Evolutionary conservation across 768 basidiomycete species (phyloP), one percentile per base, ranked within the genome.

Genomic region (Russula earlei): DNA sequence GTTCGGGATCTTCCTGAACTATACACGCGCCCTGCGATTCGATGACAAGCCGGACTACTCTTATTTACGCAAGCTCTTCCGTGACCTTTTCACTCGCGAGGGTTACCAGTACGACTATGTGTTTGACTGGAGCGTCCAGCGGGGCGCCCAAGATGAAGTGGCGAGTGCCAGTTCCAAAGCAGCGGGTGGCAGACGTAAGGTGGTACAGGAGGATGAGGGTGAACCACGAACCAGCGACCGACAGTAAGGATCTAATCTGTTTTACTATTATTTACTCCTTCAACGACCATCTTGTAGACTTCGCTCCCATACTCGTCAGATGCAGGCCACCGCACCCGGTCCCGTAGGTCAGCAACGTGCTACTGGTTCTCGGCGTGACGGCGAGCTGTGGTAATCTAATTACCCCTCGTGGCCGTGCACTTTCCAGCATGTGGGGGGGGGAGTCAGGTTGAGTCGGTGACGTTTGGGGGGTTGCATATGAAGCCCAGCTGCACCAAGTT

Each of bases 1-100:
- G 75, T 96, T 98, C 62, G 95, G 93, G 40, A 96, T 98, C 65
- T 98, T 97, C 81, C 76, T 99, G 67, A 99, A 98, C 77, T 99
- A 97, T 75, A 95, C 94, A 59, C 91, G 96, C 54, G 94, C 95
- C 41, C 87, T 99, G 57, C 91, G 95, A 67, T 99, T 99, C 72
- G 96, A 99, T 68, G 96, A 99, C 80, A 99, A 99, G 76, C 96
- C 96, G 29, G 95, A 99, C 74, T 98, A 99, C 71, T 97, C 94
- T 5, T 99, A 99, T 76, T 82, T 99, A 8, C 91, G 96, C 76
- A 99, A 99, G 76, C 82, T 98, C 55, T 99, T 99, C 91, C 86
- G 93, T 45, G 94, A 97, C 69, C 82, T 97, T 55, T 97, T 97
- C 64, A 91, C 94, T 53, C 87, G 93, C 46, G 94, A 96, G 69